These are phyloP conservation scores for Gracilaria gracilis DNA, from an alignment of 23 red algal genomes.

Conservation along the genomic window DNA sequence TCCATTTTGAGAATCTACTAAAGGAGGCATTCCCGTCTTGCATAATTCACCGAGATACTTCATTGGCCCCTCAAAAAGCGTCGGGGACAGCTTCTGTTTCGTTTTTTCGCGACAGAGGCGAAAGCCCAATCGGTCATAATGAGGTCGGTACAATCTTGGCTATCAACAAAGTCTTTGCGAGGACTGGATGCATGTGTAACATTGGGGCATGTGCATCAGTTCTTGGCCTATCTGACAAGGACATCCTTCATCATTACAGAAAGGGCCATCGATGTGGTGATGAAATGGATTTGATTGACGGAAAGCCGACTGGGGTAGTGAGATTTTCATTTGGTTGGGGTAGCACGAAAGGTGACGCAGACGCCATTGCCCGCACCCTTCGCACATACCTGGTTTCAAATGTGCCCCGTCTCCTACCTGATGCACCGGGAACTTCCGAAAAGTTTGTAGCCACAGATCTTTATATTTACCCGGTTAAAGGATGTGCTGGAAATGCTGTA, in stretches of 20 bases:
- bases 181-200: slow-evolving; percentile 66
- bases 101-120: slow-evolving; percentile 10
- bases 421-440: background rate
- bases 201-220: slow-evolving; percentile 41
- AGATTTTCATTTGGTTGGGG: slow-evolving; percentile 61
- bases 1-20: slow-evolving; percentile 25
- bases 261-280: slow-evolving; percentile 41
- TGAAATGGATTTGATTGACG: slow-evolving; percentile 60
- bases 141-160: slow-evolving; percentile 47
- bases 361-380: slow-evolving; percentile 22
- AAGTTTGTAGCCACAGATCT: slow-evolving; percentile 20
- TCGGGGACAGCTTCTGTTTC: slow-evolving; percentile 24
- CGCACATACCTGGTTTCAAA: background rate
- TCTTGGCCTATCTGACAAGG: slow-evolving; percentile 39
- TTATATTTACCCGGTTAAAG: slow-evolving; percentile 55
- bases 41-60: slow-evolving; percentile 35
- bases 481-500: slow-evolving; percentile 43
- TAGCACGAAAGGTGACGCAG: slow-evolving; percentile 20
- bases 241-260: slow-evolving; percentile 17
- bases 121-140: slow-evolving; percentile 31
- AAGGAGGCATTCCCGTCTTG: slow-evolving; percentile 21
- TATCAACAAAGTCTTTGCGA: slow-evolving; percentile 29
- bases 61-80: background rate
- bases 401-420: background rate
- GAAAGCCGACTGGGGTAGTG: slow-evolving; percentile 58